Evolutionary conservation across 805 yeast species (phyloP).

Genomic region (Komagataella mondaviorum): DNA sequence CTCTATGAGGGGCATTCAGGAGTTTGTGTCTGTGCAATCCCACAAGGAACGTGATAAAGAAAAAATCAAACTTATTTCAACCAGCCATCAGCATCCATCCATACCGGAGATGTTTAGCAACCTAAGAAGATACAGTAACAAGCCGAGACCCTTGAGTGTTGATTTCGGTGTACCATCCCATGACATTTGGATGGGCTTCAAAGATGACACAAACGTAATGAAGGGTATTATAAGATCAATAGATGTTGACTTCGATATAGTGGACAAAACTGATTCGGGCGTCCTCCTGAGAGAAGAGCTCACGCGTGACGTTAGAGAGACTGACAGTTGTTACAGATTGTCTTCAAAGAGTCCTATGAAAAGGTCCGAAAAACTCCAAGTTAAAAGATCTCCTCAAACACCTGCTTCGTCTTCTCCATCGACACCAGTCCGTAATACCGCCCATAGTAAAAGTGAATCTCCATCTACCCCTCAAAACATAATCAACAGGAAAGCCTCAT

Average conservation of each 20-base stretch:
- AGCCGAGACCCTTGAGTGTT: neutral
- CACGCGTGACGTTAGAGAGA: neutral
- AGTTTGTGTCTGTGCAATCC: neutral
- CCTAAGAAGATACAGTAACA: neutral
- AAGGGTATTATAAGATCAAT: slow-evolving; percentile 29
- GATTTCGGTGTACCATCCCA: neutral
- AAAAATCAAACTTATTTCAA: neutral
- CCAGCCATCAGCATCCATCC: neutral
- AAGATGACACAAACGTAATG: slow-evolving; percentile 84
- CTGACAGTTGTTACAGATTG: neutral
- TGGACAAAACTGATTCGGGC: neutral
- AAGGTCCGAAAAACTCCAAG: neutral
- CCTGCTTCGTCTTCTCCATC: neutral
- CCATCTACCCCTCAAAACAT: neutral
- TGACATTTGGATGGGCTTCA: slow-evolving; percentile 42
- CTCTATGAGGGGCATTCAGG: neutral
- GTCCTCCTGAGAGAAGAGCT: neutral
- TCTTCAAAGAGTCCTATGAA: neutral
- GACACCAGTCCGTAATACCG: neutral
- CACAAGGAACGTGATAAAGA: neutral
- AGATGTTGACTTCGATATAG: neutral
- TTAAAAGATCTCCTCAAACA: neutral
- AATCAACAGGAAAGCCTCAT: neutral
- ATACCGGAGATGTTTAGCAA: neutral
- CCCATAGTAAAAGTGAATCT: neutral